Evolutionary conservation across 192 early-diverging fungal species (phyloP).

Genomic region (Chytriomyces hyalinus): DNA sequence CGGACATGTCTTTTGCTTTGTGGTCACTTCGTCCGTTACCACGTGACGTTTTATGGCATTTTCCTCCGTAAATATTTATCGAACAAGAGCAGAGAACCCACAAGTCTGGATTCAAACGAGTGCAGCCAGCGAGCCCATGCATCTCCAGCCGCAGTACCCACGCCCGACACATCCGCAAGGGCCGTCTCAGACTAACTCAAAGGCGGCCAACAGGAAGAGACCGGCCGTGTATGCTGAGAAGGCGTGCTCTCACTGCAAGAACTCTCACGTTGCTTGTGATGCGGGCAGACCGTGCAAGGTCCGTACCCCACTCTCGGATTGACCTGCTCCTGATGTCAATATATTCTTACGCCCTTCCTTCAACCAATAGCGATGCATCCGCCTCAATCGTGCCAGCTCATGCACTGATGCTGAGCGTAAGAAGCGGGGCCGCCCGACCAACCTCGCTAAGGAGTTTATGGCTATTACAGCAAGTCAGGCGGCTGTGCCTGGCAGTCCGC

Average conservation of each 20-base stretch:
- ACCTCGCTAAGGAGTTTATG: conserved; percentile 15
- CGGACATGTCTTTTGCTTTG: too few relatives aligned
- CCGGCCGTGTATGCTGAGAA: conserved; percentile 23
- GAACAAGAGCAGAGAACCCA: too few relatives aligned
- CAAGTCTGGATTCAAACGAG: too few relatives aligned
- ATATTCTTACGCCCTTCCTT: not conserved
- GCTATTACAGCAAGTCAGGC: not conserved
- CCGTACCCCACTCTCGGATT: not conserved
- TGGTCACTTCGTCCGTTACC: too few relatives aligned
- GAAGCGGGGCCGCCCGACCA: conserved; percentile 57
- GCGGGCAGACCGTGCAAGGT: conserved; percentile 53
- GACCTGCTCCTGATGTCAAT: not conserved
- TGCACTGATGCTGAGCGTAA: conserved; percentile 58
- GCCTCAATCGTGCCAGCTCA: conserved; percentile 50
- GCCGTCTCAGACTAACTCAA: not conserved
- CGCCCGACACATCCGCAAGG: too few relatives aligned
- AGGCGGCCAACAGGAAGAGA: not conserved
- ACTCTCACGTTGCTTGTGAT: conserved; percentile 43
- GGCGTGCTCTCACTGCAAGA: conserved; percentile 37
- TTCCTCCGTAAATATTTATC: too few relatives aligned
- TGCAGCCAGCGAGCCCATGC: too few relatives aligned
- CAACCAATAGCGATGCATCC: conserved; percentile 45
- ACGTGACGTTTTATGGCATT: too few relatives aligned
- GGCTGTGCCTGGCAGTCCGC: not conserved
- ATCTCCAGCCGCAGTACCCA: too few relatives aligned